phyloP scores from a whole-genome alignment of 305 asterid species.

The Withania somnifera region DNA sequence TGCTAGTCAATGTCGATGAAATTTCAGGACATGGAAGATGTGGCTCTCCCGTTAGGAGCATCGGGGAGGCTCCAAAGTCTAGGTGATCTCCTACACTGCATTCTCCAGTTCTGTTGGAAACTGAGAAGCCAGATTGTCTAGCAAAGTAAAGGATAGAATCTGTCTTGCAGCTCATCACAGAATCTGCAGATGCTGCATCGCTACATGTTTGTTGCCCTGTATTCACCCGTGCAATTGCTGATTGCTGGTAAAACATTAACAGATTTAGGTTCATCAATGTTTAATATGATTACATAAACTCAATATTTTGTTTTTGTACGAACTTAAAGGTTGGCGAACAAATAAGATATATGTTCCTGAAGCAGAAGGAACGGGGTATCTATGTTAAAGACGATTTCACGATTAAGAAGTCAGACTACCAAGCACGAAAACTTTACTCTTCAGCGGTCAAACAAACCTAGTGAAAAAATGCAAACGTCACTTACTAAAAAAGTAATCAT shows the following conservation, averaged over 20 bases:
- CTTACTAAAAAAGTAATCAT: neutral
- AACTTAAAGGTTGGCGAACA: neutral
- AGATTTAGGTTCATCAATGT: neutral
- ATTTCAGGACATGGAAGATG: constrained; percentile 31
- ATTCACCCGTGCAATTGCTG: constrained; percentile 26
- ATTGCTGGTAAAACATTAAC: constrained; percentile 21
- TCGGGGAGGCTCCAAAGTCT: constrained; percentile 48
- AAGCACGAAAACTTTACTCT: neutral
- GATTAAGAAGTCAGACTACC: neutral
- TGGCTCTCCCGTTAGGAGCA: constrained; percentile 41
- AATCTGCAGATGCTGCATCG: constrained; percentile 57
- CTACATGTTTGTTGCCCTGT: constrained; percentile 45
- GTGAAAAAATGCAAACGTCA: neutral
- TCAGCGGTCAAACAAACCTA: neutral
- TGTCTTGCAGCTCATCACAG: constrained; percentile 49
- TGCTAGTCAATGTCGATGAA: constrained; percentile 34
- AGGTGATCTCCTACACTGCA: constrained; percentile 37
- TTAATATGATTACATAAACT: neutral
- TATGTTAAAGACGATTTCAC: neutral
- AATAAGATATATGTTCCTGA: neutral
- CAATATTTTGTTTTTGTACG: neutral
- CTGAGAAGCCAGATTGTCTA: constrained; percentile 34
- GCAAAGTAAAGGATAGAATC: constrained; percentile 44
- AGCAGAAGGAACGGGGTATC: neutral
- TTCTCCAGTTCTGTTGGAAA: constrained; percentile 39